Evolutionary conservation across 1,139 yeast species (phyloP), one percentile per base, ranked within the genome.

Genomic region (Saccharomyces pastorianus): DNA sequence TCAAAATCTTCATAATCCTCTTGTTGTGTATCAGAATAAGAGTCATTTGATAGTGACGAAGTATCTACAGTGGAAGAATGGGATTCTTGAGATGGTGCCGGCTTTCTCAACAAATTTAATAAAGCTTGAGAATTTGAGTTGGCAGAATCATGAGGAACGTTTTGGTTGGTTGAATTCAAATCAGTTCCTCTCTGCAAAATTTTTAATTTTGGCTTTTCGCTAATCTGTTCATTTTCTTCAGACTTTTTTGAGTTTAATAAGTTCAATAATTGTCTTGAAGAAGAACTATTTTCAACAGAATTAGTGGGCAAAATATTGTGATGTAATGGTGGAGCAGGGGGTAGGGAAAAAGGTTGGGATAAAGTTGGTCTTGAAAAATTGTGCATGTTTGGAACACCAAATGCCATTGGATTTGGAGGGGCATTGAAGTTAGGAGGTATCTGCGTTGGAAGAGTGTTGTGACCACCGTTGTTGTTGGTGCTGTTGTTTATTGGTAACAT

Each of bases 321-420:
- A 20, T 20, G 23, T 20, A 20, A 3, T 20, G 23, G 23, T 20
- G 68, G 42, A 6, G 13, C 23, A 3, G 20, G 7, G 11, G 28
- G 42, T 31, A 23, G 3, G 32, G 44, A 11, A 23, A 27, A 13
- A 4, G 46, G 13, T 20, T 14, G 59, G n/a, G 60, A 68, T 46
- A 71, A 65, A 2, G 80, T 78, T 42, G 76, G 75, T 60, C 74
- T 78, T 49, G 73, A 73, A 47, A 79, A 69, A 5, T 74, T 65
- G 25, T 73, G 76, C 2, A 81, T 77, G 47, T 73, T 73, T 32
- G 83, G 83, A 28, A 73, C 73, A 50, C 61, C 54, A 20, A 55
- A 56, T 48, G 58, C 61, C 11, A 34, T 51, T 47, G 47, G 58
- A 53, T 46, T 58, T 34, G 38, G 59, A 50, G 32, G 54, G 53